Conservation (phyloP, 768 basidiomycete genomes). For the Chalciporus sphaerocephalus region DNA sequence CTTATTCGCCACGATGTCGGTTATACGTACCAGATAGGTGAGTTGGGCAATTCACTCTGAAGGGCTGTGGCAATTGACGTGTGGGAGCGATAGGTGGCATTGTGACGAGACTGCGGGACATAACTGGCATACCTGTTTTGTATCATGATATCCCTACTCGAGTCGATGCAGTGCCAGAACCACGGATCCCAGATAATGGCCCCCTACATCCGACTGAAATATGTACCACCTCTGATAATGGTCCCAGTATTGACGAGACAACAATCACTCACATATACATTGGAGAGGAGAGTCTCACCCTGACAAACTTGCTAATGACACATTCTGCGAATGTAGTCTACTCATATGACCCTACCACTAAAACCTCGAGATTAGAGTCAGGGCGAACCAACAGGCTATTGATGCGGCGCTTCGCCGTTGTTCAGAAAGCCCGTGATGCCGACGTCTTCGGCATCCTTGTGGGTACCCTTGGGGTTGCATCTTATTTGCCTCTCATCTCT, state of each 20-base stretch:
- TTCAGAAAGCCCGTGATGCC: slow-evolving; percentile 86
- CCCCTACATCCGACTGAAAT: not conserved
- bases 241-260: not conserved
- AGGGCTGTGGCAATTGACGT: not conserved
- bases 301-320: slow-evolving; percentile 85
- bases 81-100: slow-evolving; percentile 19
- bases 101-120: slow-evolving; percentile 17
- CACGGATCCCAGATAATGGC: not conserved
- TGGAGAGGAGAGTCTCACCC: slow-evolving; percentile 72
- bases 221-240: not conserved
- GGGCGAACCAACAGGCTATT: slow-evolving; percentile 71
- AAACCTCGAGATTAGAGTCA: slow-evolving; percentile 53
- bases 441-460: slow-evolving; percentile 95
- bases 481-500: slow-evolving; percentile 80
- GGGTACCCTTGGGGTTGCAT: slow-evolving; percentile 86
- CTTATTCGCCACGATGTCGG: slow-evolving; percentile 74
- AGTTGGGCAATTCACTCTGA: not conserved
- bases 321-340: slow-evolving; percentile 64
- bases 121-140: slow-evolving; percentile 29
- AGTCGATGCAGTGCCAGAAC: slow-evolving; percentile 13
- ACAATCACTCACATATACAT: slow-evolving; percentile 48
- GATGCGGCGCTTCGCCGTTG: slow-evolving; percentile 82
- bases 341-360: slow-evolving; percentile 63
- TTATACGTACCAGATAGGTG: slow-evolving; percentile 67
- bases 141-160: slow-evolving; percentile 35